Conservation (phyloP, 148 eudicot species). For the Pharnaceum exiguum region DNA sequence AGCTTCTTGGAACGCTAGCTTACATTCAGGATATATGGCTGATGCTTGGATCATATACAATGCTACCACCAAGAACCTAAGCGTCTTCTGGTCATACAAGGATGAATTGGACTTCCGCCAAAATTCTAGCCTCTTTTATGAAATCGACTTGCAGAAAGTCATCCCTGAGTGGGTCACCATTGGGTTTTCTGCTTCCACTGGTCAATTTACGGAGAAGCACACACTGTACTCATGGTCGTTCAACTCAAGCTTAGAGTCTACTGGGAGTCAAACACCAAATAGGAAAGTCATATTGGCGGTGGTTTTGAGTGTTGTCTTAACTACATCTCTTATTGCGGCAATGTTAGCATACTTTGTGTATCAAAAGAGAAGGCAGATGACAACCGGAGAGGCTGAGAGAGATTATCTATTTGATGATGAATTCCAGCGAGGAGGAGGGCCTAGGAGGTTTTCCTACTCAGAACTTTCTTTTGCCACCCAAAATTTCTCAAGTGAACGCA, state of each 20-base stretch:
- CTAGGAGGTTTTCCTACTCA: conserved; percentile 18
- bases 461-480: conserved; percentile 23
- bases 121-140: conserved; percentile 35
- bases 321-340: no score
- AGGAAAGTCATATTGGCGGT: conserved; percentile 2
- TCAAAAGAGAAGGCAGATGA: neutral
- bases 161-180: conserved; percentile 44
- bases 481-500: conserved; percentile 22
- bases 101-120: neutral
- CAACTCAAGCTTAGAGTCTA: conserved; percentile 26
- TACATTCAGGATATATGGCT: conserved; percentile 33
- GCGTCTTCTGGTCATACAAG: conserved; percentile 36
- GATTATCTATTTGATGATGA: neutral
- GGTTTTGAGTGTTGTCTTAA: conserved; percentile 15
- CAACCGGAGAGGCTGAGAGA: neutral
- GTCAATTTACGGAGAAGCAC: conserved; percentile 18
- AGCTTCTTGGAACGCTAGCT: conserved; percentile 41
- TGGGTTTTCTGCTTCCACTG: conserved; percentile 55
- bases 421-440: conserved; percentile 18
- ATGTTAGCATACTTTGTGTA: no score
- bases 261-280: neutral
- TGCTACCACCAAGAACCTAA: conserved; percentile 33
- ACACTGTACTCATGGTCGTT: conserved; percentile 38
- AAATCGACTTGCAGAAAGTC: conserved; percentile 31
- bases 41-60: conserved; percentile 44